These are phyloP conservation scores for Brasilioporus rufonigricans DNA, from an alignment of 768 basidiomycete species.

Conservation along the genomic window DNA sequence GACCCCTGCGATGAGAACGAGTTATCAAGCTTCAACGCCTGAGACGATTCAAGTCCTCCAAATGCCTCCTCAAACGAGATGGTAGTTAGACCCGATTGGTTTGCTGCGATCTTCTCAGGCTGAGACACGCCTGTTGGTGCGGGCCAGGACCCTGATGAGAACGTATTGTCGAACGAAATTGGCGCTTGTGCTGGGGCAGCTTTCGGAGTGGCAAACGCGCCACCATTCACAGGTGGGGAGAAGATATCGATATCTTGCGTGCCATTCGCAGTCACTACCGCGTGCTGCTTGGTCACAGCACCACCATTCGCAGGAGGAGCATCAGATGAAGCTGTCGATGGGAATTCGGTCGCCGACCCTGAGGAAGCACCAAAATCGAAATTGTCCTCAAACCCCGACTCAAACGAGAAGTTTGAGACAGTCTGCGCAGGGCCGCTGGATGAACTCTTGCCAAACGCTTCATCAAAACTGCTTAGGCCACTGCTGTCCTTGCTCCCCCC, in stretches of 20 bases:
- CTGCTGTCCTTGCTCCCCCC: slow-evolving; percentile 15
- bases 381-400: slow-evolving; percentile 59
- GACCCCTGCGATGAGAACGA: slow-evolving; percentile 38
- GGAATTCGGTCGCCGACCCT: slow-evolving; percentile 31
- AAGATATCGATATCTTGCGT: slow-evolving; percentile 13
- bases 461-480: slow-evolving; percentile 65
- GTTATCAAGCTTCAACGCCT: slow-evolving; percentile 39
- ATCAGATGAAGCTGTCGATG: slow-evolving; percentile 24
- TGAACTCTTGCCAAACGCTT: slow-evolving; percentile 61
- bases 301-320: slow-evolving; percentile 27
- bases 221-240: slow-evolving; percentile 12
- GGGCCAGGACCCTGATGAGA: slow-evolving; percentile 32
- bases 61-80: slow-evolving; percentile 60
- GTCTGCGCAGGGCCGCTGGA: slow-evolving; percentile 34
- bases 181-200: slow-evolving; percentile 17
- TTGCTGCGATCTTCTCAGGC: slow-evolving; percentile 14
- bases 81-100: slow-evolving; percentile 8
- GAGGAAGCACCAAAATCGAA: slow-evolving; percentile 59
- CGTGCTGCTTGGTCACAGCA: slow-evolving; percentile 7
- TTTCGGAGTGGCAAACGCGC: slow-evolving; percentile 7
- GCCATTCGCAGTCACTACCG: slow-evolving; percentile 6
- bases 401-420: slow-evolving; percentile 54
- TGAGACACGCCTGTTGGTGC: slow-evolving; percentile 2
- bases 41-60: slow-evolving; percentile 40
- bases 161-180: slow-evolving; percentile 48